These are phyloP conservation scores for Seiridium cupressi DNA, from an alignment of 2,329 filamentous ascomycete species.

Conservation along the genomic window DNA sequence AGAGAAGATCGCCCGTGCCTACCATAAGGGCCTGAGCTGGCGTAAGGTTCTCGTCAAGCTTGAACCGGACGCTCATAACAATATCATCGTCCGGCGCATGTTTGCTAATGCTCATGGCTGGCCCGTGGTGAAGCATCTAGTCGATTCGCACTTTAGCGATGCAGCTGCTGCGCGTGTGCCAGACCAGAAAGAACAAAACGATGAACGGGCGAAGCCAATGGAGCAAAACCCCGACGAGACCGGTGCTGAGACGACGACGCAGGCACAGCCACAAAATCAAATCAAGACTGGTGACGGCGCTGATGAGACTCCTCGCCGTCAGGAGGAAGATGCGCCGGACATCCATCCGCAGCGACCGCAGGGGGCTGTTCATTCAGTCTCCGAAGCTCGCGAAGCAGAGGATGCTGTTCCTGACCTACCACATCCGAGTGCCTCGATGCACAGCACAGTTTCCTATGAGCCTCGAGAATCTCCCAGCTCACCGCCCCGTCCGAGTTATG, in stretches of 20 bases:
- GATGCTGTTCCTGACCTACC: slow-evolving; percentile 48
- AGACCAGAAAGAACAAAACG: slow-evolving; percentile 65
- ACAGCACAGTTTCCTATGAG: slow-evolving; percentile 4
- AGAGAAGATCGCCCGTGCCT: slow-evolving; percentile 95
- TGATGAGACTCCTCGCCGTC: not conserved
- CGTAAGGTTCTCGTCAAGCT: slow-evolving; percentile 94
- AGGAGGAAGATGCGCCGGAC: not conserved
- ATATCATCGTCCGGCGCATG: slow-evolving; percentile 93
- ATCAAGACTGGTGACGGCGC: not conserved
- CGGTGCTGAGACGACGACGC: slow-evolving; percentile 62
- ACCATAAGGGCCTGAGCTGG: slow-evolving; percentile 90
- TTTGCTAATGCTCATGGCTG: slow-evolving; percentile 97
- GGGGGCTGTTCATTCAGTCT: not conserved
- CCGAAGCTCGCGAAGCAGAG: slow-evolving; percentile 35
- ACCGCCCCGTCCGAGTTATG: slow-evolving; percentile 23
- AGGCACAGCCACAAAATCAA: slow-evolving; percentile 25
- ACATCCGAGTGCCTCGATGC: slow-evolving; percentile 13
- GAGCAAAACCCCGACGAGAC: slow-evolving; percentile 55
- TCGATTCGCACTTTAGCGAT: slow-evolving; percentile 90
- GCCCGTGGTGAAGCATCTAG: slow-evolving; percentile 93
- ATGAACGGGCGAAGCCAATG: slow-evolving; percentile 66
- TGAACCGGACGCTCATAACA: slow-evolving; percentile 97
- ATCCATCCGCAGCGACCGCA: not conserved
- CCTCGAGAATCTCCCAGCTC: slow-evolving; percentile 11
- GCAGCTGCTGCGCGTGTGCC: slow-evolving; percentile 62